These are phyloP conservation scores for Boletus fagicola DNA, from an alignment of 768 basidiomycete species.

Conservation along the genomic window DNA sequence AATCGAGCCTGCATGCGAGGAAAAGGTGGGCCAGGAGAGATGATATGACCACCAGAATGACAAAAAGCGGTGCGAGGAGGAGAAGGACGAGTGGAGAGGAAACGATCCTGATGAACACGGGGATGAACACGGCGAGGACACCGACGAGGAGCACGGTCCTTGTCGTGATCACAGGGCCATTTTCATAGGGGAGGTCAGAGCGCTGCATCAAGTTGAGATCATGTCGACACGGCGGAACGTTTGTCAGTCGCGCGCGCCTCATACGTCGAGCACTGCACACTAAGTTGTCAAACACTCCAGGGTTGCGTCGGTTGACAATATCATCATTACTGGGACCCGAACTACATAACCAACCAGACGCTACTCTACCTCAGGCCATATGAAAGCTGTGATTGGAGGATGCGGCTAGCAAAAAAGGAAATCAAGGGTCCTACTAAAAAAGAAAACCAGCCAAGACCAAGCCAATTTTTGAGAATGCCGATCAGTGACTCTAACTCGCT, in stretches of 20 bases:
- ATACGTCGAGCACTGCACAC: not conserved
- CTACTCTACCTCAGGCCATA: too few relatives aligned
- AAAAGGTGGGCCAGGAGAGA: slow-evolving; percentile 56
- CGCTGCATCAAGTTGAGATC: slow-evolving; percentile 17
- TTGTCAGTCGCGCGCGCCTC: not conserved
- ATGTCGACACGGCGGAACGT: not conserved
- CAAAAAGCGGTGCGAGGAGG: slow-evolving; percentile 59
- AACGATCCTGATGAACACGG: slow-evolving; percentile 51
- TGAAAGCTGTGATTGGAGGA: too few relatives aligned
- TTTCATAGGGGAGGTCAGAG: slow-evolving; percentile 19
- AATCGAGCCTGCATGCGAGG: slow-evolving; percentile 59
- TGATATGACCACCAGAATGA: slow-evolving; percentile 46
- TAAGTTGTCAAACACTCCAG: not conserved
- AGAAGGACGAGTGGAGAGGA: slow-evolving; percentile 67
- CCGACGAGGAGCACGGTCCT: slow-evolving; percentile 57
- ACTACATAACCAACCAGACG: too few relatives aligned
- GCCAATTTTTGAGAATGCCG: too few relatives aligned
- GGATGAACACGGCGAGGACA: slow-evolving; percentile 55
- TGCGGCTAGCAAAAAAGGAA: too few relatives aligned
- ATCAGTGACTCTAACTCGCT: too few relatives aligned
- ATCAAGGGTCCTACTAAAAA: too few relatives aligned
- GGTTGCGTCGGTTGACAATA: too few relatives aligned
- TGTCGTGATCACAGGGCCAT: slow-evolving; percentile 44
- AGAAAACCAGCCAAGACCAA: too few relatives aligned
- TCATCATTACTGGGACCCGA: too few relatives aligned